phyloP scores from a whole-genome alignment of 345 rosid species.

The Gossypium bickii region DNA sequence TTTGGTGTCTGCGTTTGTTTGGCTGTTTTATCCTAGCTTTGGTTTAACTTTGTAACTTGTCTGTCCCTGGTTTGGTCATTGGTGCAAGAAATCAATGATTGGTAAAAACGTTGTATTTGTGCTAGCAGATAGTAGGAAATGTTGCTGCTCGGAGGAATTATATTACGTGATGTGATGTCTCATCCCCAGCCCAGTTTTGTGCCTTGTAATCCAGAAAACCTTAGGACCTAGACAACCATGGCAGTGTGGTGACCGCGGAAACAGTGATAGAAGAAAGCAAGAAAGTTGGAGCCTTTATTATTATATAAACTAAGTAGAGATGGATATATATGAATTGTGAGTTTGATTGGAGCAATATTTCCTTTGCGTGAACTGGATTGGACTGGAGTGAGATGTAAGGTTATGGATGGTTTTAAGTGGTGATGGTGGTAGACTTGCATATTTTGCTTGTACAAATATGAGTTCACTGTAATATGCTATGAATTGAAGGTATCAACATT shows the following conservation, averaged over 20 bases:
- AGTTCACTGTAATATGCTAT: background rate
- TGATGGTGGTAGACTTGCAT: background rate
- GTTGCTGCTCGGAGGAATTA: constrained; percentile 2
- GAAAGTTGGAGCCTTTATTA: background rate
- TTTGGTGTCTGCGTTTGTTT: background rate
- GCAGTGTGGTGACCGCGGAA: background rate
- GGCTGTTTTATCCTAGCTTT: background rate
- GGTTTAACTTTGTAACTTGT: background rate
- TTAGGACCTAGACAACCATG: constrained; percentile 3
- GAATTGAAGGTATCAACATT: background rate
- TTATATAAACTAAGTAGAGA: background rate
- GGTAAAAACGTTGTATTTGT: background rate
- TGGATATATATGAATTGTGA: background rate
- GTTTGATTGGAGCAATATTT: background rate
- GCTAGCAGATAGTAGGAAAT: constrained; percentile 5
- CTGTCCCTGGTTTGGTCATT: background rate
- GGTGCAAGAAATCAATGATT: background rate
- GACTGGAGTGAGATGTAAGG: background rate
- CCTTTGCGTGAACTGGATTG: background rate
- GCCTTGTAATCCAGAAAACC: background rate
- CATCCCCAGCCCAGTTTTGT: constrained; percentile 6
- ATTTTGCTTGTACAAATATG: constrained; percentile 1
- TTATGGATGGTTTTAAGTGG: background rate
- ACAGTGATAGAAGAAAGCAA: background rate
- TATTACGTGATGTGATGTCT: background rate